Conservation (phyloP, 257 asterid species). For the Anisodus tanguticus region DNA sequence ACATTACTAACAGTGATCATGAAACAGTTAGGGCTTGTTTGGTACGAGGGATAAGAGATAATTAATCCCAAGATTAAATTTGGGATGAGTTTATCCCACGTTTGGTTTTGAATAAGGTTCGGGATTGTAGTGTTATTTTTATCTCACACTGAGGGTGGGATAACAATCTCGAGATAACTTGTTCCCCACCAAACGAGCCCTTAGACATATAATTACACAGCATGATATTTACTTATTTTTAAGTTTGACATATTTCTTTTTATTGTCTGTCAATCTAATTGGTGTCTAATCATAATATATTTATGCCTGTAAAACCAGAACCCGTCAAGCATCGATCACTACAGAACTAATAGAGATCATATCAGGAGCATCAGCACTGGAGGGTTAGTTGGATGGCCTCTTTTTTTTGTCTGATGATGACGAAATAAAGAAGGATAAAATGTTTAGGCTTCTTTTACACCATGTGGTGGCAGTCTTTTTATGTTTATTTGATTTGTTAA, state of each 20-base stretch:
- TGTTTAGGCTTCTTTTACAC: background rate
- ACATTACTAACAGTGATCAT: background rate
- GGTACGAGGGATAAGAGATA: too few relatives aligned
- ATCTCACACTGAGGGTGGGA: too few relatives aligned
- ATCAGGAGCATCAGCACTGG: constrained; percentile 91
- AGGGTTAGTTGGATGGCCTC: constrained; percentile 47
- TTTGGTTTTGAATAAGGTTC: too few relatives aligned
- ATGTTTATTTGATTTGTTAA: background rate
- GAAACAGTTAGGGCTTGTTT: background rate
- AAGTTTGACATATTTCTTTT: background rate
- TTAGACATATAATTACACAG: background rate
- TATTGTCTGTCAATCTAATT: background rate
- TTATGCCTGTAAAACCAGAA: constrained; percentile 46
- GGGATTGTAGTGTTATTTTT: too few relatives aligned
- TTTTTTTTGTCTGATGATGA: constrained; percentile 41
- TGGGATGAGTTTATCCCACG: too few relatives aligned
- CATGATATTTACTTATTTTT: background rate
- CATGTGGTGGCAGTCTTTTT: background rate
- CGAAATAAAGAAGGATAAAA: constrained; percentile 47
- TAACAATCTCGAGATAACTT: too few relatives aligned
- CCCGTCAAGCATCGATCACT: constrained; percentile 96
- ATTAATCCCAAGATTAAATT: too few relatives aligned
- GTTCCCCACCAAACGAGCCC: too few relatives aligned
- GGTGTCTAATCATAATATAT: background rate
- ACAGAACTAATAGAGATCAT: constrained; percentile 86